A percentile compares a stretch with the other conserved stretches of the same genome.
These are phyloP conservation scores for Otatea glauca DNA, from an alignment of 176 grass and related monocot species.

Conservation along the genomic window DNA sequence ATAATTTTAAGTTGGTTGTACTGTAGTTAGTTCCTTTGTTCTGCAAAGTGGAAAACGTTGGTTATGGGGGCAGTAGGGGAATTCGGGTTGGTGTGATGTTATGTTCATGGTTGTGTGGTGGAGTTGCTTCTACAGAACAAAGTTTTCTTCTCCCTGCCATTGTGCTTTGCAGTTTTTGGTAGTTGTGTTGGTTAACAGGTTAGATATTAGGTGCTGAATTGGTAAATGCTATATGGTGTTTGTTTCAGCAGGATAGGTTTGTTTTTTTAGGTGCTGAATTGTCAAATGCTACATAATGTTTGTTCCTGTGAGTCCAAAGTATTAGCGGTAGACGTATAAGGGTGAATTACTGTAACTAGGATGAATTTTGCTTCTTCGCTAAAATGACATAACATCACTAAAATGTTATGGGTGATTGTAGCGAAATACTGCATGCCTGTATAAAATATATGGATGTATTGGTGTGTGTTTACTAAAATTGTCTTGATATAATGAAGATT, in stretches of 20 bases:
- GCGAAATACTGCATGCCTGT: neutral
- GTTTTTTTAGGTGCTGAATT: neutral
- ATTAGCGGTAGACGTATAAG: neutral
- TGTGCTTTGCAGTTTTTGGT: neutral
- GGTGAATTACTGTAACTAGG: neutral
- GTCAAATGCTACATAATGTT: neutral
- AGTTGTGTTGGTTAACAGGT: no score
- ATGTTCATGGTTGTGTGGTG: neutral
- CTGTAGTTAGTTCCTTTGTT: neutral
- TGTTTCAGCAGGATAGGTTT: neutral
- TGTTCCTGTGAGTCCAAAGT: neutral
- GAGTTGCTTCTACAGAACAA: neutral
- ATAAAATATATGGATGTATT: neutral
- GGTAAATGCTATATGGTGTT: no score
- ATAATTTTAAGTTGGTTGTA: neutral
- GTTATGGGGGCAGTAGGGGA: neutral
- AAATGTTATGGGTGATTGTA: neutral
- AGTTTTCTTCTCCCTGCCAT: neutral
- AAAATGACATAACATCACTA: neutral
- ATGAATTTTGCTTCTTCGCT: neutral
- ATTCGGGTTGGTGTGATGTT: neutral
- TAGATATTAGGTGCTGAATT: no score
- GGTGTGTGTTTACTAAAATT: neutral
- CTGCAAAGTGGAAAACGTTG: neutral
- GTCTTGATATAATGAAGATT: neutral